Base-by-base conservation (phyloP, 257 asterid species). In the Penstemon newberryi region DNA sequence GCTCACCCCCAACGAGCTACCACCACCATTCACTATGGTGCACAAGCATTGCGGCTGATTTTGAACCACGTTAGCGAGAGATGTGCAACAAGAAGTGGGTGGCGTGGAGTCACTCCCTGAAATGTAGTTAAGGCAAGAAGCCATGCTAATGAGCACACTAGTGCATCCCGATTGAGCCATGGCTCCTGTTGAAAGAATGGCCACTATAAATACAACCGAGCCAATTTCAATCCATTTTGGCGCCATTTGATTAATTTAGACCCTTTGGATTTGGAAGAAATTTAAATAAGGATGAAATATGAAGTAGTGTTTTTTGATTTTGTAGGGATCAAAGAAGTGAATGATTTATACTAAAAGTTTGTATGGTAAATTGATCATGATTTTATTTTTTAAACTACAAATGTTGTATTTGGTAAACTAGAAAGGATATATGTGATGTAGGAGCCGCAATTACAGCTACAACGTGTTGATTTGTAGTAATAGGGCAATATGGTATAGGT, bases 41-140 rank as follows among this genome's bases (percentile, higher is more conserved):
- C 96, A 89, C 0, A 89, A 88, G 77, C 96, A 86, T 46, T 78
- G 66, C 0, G 95, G 95, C 51, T 89, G 85, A 6, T 88, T 79
- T 75, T 77, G 72, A 15, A 86, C 88, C 4, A 86, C 92, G 33
- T 73, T 82, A 0, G 80, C 86, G 0, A 89, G 81, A 7, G 88
- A 53, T 0, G 90, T 15, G 81, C 96, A 89, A 60, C 96, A 89
- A 1, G 86, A 72, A 5, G 83, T 3, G 1, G 88, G 60, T 0
- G 96, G 96, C 5, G 79, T 50, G 64, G 77, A 5, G 9, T 87
- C 69, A 8, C 77, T 72, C 5, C 90, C 96, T 6, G 88, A 65
- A n/a, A 89, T 88, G 15, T 81, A 89, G 63, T 66, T 80, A 57
- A 89, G 90, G 74, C 96, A 89, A 3, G 96, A 77, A 0, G 90